Evolutionary conservation across 306 rosid genomes (phyloP), one percentile per base, ranked within the genome.

Genomic region (Medicago lupulina): DNA sequence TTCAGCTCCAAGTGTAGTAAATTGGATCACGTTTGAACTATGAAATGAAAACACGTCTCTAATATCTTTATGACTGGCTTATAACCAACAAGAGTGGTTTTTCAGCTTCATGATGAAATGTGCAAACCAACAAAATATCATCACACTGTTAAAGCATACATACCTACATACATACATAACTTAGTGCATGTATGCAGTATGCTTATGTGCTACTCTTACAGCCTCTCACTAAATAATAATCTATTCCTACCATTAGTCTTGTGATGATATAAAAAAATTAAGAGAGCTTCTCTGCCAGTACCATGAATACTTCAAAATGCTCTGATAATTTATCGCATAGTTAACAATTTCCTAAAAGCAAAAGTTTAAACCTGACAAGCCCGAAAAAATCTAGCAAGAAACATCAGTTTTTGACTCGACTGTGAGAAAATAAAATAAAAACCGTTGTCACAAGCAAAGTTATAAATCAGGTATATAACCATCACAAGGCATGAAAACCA

Each of bases 401-500:
- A 71, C 47, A 71, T 59, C 46, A 31, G 83, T 39, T 71, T 71
- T 68, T 69, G 63, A 85, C 72, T 71, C 4, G 50, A 79, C 63
- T 7, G 47, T 7, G 28, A 84, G 78, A 72, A 71, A 78, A 67
- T 15, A 67, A 43, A 70, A 61, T 57, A 69, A 65, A 71, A 77
- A 53, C 76, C 76, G 74, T 23, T 17, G 78, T 71, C 80, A 63
- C 73, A 71, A 75, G 72, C 79, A 77, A 69, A 63, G 80, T 64
- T 41, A 53, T 25, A 49, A 16, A 79, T 34, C 12, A 57, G 46
- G 76, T 41, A 67, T 8, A 60, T 69, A 65, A 41, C 77, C 83
- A 66, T 76, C 81, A 79, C 59, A 80, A 55, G 59, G 70, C 47
- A 81, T 74, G 79, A 44, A 65, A 67, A 65, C 25, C 70, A 80